Evolutionary conservation across 2,329 filamentous ascomycete species (phyloP), one percentile per base, ranked within the genome.

Genomic region (Alternaria atra): DNA sequence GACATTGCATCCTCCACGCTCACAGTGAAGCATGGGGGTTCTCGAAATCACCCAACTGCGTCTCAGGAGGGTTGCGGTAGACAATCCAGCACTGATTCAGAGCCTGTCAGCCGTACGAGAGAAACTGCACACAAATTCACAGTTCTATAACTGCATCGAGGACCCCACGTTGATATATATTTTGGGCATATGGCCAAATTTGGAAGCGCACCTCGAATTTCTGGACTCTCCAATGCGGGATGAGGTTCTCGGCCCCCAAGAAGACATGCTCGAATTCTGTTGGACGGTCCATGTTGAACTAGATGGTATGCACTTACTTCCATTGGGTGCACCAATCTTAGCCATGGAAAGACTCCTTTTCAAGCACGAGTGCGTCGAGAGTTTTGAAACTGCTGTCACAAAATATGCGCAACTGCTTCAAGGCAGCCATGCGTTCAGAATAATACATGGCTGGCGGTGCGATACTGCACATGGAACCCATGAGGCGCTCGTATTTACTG

Each of bases 101-200:
- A 73, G 57, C 67, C 72, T 77, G 57, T 75, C 74, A 58, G 39
- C 56, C 9, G 72, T 71, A 44, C 73, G 73, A 63, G 63, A 54
- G 37, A 69, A 61, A 51, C 58, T 75, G 53, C 63, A 71, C 13
- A 75, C 66, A 34, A 69, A 68, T 34, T 74, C 73, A 9, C 64
- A 62, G 32, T 75, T 75, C 63, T 75, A 74, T 66, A 63, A 54
- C 54, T 74, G 71, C 65, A 63, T 73, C 60, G 60, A 75, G 53
- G 71, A 74, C 47, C 61, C 73, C 52, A 57, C 63, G 34, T 53
- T 72, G 46, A 56, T 75, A 51, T 77, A 70, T 66, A 74, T 76
- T 69, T 61, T 75, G 52, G 74, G 75, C 12, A 55, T 74, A 48
- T 77, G 73, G 73, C 67, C 67, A 50, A 69, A 55, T 54, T 63